Base-by-base conservation (phyloP, 495 filamentous ascomycete genomes). In the Penicillium silybi region DNA sequence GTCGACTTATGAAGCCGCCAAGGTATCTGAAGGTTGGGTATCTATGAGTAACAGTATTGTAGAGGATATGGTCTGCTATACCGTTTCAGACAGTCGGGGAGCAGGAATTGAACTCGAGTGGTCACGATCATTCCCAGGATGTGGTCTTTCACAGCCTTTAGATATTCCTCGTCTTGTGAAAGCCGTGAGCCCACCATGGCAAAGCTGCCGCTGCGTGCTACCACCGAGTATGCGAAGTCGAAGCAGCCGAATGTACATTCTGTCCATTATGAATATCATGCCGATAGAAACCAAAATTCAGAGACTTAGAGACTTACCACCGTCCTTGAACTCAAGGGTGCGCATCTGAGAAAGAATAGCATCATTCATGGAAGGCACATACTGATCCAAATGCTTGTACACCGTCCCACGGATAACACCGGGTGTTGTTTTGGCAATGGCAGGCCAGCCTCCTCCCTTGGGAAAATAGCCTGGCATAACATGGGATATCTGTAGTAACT, bases 401-500 rank as follows among this genome's bases (percentile, higher is more conserved):
- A 58, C 55, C 4, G 53, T 64, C 23, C 44, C 55, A 1, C 62
- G 58, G 34, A 64, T 64, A 18, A 64, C n/a, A 7, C 62, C 62
- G 0, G 62, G 55, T 15, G 58, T 64, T 2, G 55, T 64, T 39
- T 62, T 64, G 5, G 58, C 62, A 35, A 64, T 57, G 10, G 53
- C 50, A 22, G 62, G 62, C 62, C 62, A 64, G 18, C 58, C 62
- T 23, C 41, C 47, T 3, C 25, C 58, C 11, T 44, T 44, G 3
- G 55, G 62, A n/a, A 64, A 64, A 32, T 64, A 64, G 0, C 62
- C 62, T 25, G 62, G 58, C 62, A 64, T 64, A 17, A 62, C 55
- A 57, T 64, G 55, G 11, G 62, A 64, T 18, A 64, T 58, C 20
- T 64, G 62, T 0, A 64, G 50, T n/a, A 64, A 41, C 54, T 62